Conservation (phyloP, 352 stramenopile genomes). For the Salisapilia sapeloensis region DNA sequence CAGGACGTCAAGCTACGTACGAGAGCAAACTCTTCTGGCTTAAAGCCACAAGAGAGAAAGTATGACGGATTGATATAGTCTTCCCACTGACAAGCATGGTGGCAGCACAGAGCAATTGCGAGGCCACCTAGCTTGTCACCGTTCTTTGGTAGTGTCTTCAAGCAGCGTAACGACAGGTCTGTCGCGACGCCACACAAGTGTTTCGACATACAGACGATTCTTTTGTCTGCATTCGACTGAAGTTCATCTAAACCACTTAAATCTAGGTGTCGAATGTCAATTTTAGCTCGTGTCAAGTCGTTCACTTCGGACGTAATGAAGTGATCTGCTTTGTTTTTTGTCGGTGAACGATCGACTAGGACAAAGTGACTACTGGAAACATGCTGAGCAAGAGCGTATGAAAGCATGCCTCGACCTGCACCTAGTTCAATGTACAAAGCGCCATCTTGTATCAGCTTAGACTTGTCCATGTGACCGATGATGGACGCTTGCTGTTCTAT, state of each 20-base stretch:
- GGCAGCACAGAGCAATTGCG: slow-evolving; percentile 60
- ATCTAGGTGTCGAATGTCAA: slow-evolving; percentile 76
- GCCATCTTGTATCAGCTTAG: slow-evolving; percentile 23
- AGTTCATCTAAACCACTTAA: slow-evolving; percentile 45
- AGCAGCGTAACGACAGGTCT: slow-evolving; percentile 58
- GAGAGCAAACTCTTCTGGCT: slow-evolving; percentile 32
- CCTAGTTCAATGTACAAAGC: slow-evolving; percentile 55
- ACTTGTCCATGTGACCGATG: slow-evolving; percentile 53
- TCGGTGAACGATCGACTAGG: slow-evolving; percentile 57
- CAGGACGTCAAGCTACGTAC: slow-evolving; percentile 59
- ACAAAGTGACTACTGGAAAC: slow-evolving; percentile 44
- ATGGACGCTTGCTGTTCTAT: slow-evolving; percentile 77
- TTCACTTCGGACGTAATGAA: slow-evolving; percentile 17
- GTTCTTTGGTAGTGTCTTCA: not conserved
- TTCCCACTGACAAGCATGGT: slow-evolving; percentile 54
- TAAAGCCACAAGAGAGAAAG: slow-evolving; percentile 35
- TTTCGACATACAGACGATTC: slow-evolving; percentile 73
- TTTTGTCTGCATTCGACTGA: slow-evolving; percentile 10
- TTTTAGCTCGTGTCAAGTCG: slow-evolving; percentile 41
- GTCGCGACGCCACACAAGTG: slow-evolving; percentile 72
- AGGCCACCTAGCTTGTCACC: slow-evolving; percentile 11
- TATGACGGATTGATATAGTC: slow-evolving; percentile 60
- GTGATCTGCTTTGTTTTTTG: slow-evolving; percentile 54
- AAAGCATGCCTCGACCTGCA: slow-evolving; percentile 61
- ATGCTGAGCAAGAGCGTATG: slow-evolving; percentile 51